Conservation (phyloP, 352 stramenopile genomes). For the Halophytophthora batemanensis region DNA sequence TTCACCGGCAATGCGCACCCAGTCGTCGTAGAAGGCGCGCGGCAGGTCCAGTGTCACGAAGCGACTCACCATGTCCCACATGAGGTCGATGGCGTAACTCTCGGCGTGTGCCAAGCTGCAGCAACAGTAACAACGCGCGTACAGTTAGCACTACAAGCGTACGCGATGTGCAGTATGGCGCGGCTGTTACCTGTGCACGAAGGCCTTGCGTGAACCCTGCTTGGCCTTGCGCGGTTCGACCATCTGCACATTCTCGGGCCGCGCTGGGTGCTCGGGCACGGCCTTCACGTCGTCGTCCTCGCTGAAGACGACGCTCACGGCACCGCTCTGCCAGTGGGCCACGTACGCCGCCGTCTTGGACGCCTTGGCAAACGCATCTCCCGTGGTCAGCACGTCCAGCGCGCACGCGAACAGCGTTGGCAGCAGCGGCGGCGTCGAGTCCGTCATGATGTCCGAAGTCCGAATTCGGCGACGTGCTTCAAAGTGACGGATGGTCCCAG, state of each 20-base stretch:
- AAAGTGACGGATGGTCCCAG: slow-evolving; percentile 8
- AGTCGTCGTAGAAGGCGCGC: slow-evolving; percentile 58
- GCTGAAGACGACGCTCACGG: slow-evolving; percentile 20
- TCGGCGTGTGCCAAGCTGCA: slow-evolving; percentile 45
- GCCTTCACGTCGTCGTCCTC: slow-evolving; percentile 33
- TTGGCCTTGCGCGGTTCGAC: slow-evolving; percentile 43
- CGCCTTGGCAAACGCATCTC: slow-evolving; percentile 32
- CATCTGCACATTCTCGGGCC: slow-evolving; percentile 42
- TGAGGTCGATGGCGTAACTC: slow-evolving; percentile 62
- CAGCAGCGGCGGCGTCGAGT: slow-evolving; percentile 10
- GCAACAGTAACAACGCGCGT: neutral
- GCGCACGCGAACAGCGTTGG: slow-evolving; percentile 40
- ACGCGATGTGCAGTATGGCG: neutral
- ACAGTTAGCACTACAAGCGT: neutral
- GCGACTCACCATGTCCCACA: slow-evolving; percentile 61
- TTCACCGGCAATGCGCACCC: slow-evolving; percentile 46
- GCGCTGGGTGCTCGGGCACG: slow-evolving; percentile 40
- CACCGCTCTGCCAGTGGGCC: slow-evolving; percentile 30
- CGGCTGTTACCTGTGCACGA: slow-evolving; percentile 32
- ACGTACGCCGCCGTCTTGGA: slow-evolving; percentile 38
- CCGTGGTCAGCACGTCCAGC: slow-evolving; percentile 38
- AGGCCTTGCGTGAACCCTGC: slow-evolving; percentile 45
- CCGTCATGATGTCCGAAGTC: neutral
- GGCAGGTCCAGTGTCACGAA: slow-evolving; percentile 46
- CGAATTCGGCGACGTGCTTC: neutral